Conservation (phyloP, 1,139 yeast species). For the Martiniozyma asiatica region DNA sequence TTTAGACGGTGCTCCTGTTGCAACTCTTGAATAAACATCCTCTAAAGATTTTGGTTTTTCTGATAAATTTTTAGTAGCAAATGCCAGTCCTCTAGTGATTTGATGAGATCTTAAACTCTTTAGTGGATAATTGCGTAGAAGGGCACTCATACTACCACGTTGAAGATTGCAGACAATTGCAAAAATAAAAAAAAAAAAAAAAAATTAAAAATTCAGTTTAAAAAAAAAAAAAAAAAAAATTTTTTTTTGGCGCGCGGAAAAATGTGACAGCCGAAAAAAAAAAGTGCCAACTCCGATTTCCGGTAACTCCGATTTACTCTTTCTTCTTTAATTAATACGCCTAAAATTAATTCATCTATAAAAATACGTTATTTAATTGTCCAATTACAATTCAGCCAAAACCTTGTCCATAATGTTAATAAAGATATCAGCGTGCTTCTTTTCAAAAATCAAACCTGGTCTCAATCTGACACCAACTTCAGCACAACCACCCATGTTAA, state of each 20-base stretch:
- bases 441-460: slow-evolving; percentile 64
- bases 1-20: slow-evolving; percentile 1
- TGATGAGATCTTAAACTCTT: no score
- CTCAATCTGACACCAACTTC: slow-evolving; percentile 62
- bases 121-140: slow-evolving; percentile 2
- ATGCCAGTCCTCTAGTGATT: slow-evolving; percentile 8
- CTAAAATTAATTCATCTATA: no score
- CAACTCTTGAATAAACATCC: slow-evolving; percentile 14
- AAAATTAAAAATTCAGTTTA: slow-evolving; percentile 2
- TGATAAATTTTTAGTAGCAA: slow-evolving; percentile 8
- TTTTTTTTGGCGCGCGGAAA: no score
- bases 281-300: no score
- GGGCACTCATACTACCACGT: slow-evolving; percentile 4
- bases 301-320: slow-evolving; percentile 1
- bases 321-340: no score
- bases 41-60: slow-evolving; percentile 14
- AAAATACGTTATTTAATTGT: no score
- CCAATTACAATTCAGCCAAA: slow-evolving; percentile 21
- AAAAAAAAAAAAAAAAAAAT: no score
- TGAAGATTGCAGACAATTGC: no score
- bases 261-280: no score
- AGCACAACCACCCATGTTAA: slow-evolving; percentile 77
- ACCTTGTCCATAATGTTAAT: slow-evolving; percentile 38
- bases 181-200: slow-evolving; percentile 1
- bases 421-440: slow-evolving; percentile 63